These are phyloP conservation scores for Acanthamoeba culbertsoni DNA, from an alignment of 208 protist species.

Conservation along the genomic window DNA sequence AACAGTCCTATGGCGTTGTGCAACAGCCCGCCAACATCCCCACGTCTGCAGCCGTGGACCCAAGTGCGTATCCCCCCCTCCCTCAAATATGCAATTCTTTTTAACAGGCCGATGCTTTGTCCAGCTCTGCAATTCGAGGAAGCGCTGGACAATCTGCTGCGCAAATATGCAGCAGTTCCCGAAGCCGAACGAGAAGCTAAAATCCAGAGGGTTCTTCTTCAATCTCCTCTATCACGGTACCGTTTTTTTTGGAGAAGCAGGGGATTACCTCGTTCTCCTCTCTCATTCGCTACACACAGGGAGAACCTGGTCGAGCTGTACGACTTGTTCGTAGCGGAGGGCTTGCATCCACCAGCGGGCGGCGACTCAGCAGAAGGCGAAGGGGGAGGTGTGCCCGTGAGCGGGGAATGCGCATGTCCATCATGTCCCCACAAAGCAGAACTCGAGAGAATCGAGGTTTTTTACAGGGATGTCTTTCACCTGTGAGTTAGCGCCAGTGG, in stretches of 20 bases:
- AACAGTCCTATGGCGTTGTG: not conserved
- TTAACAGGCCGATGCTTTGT: not conserved
- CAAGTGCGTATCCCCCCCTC: too few relatives aligned
- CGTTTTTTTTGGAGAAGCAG: too few relatives aligned
- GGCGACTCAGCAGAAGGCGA: not conserved
- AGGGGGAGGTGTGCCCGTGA: not conserved
- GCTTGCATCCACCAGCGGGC: not conserved
- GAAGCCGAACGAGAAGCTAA: not conserved
- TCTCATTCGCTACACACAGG: not conserved
- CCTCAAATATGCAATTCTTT: too few relatives aligned
- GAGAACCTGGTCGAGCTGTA: conserved; percentile 28
- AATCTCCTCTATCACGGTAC: not conserved
- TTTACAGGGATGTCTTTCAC: conserved; percentile 46
- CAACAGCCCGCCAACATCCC: not conserved
- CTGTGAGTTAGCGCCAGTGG: too few relatives aligned
- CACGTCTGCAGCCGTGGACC: not conserved
- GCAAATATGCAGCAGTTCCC: not conserved
- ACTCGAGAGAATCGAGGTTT: conserved; percentile 32
- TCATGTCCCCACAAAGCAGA: conserved; percentile 28
- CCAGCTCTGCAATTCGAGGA: not conserved
- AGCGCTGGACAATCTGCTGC: not conserved
- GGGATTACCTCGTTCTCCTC: not conserved
- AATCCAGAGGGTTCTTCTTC: conserved; percentile 12
- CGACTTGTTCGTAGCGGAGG: conserved; percentile 18
- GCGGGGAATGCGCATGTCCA: conserved; percentile 9